phyloP scores from a whole-genome alignment of 768 basidiomycete species.

The Galerina marginata region DNA sequence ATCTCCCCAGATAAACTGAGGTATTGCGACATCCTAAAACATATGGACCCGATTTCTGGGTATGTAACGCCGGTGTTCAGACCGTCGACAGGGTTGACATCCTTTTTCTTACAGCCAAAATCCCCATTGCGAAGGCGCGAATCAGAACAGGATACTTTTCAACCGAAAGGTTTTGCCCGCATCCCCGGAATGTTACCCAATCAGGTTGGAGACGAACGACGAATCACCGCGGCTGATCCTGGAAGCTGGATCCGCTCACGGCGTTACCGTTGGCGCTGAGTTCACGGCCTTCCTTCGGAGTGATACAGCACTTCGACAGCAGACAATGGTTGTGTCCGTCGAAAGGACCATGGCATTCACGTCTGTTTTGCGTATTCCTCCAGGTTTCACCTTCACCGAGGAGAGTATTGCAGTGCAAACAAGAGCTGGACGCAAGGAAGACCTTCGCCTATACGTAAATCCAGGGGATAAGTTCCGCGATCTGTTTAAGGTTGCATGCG shows the following conservation, averaged over 20 bases:
- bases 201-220: not conserved
- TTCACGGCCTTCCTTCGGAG: not conserved
- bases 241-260: conserved; percentile 1
- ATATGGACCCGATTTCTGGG: conserved; percentile 3
- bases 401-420: not conserved
- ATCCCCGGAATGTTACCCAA: not conserved
- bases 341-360: not conserved
- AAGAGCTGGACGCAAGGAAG: not conserved
- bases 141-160: conserved; percentile 10
- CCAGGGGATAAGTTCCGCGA: not conserved
- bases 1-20: conserved; percentile 3
- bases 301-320: not conserved
- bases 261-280: conserved; percentile 1
- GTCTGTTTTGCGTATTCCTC: not conserved
- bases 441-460: not conserved
- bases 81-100: not conserved
- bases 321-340: not conserved
- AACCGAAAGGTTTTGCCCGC: not conserved
- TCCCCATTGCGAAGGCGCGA: conserved; percentile 18
- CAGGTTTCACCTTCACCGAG: not conserved
- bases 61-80: not conserved
- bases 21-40: conserved; percentile 8
- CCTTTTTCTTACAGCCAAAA: conserved; percentile 12
- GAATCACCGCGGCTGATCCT: not conserved
- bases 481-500: not conserved